Conservation (phyloP, 2,329 filamentous ascomycete species). For the Colletotrichum camelliae region DNA sequence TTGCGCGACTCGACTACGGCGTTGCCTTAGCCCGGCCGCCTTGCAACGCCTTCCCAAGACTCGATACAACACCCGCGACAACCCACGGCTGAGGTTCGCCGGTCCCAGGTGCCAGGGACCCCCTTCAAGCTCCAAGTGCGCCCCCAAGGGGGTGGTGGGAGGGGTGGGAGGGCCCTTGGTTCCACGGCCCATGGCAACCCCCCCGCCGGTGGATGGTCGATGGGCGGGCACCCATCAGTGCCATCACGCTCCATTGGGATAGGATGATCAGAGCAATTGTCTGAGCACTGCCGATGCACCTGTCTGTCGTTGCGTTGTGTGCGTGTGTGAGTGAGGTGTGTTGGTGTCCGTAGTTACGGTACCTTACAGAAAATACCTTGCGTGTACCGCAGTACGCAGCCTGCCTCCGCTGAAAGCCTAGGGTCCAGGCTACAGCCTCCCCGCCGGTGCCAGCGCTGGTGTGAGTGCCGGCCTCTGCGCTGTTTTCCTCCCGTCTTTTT, state of each 20-base stretch:
- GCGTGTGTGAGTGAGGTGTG: background rate
- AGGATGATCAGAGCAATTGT: slow-evolving; percentile 20
- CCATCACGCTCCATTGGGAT: slow-evolving; percentile 13
- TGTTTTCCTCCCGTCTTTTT: background rate
- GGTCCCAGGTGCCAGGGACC: background rate
- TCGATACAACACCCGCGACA: background rate
- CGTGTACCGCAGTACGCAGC: background rate
- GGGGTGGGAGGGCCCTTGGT: background rate
- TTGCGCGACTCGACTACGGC: slow-evolving; percentile 4
- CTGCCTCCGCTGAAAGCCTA: background rate
- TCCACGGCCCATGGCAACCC: background rate
- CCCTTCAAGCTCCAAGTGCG: background rate
- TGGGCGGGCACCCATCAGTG: slow-evolving; percentile 8
- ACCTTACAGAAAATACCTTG: background rate
- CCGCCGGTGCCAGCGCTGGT: background rate
- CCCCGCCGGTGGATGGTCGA: background rate
- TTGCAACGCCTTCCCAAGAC: background rate
- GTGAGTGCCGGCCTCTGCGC: background rate
- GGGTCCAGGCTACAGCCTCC: slow-evolving; percentile 5
- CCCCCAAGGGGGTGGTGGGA: background rate
- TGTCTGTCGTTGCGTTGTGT: background rate
- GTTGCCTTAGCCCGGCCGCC: background rate
- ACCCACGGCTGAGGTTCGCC: background rate
- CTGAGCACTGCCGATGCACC: slow-evolving; percentile 19
- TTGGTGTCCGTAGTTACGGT: background rate